A percentile compares a stretch with the other conserved stretches of the same genome.
Conservation (phyloP, 2,329 filamentous ascomycete genomes). For the Stachybotrys echinatus region DNA sequence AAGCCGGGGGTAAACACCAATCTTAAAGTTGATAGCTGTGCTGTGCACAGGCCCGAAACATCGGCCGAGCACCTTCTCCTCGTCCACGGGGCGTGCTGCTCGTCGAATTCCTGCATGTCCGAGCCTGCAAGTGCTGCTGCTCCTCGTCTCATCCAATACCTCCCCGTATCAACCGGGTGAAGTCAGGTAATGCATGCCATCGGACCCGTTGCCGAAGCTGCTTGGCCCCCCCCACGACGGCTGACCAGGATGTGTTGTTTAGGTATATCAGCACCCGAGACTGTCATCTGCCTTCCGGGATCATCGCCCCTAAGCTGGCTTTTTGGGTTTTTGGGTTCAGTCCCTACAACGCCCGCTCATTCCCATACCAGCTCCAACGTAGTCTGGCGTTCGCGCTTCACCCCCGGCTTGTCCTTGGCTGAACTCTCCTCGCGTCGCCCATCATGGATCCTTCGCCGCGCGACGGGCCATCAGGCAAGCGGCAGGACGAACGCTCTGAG, state of each 20-base stretch:
- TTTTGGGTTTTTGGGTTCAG: neutral
- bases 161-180: too few relatives aligned
- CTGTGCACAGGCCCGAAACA: too few relatives aligned
- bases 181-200: too few relatives aligned
- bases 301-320: neutral
- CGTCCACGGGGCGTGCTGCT: too few relatives aligned
- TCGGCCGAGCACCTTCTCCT: too few relatives aligned
- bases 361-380: neutral
- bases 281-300: neutral
- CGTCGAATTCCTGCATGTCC: neutral
- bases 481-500: constrained; percentile 28
- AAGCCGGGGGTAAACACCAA: neutral
- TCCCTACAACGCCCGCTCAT: neutral
- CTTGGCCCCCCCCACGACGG: neutral
- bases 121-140: neutral
- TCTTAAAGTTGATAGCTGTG: neutral
- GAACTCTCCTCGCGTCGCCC: constrained; percentile 3
- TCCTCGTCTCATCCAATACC: too few relatives aligned
- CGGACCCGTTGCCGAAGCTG: too few relatives aligned
- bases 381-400: neutral
- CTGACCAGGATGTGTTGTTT: neutral
- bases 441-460: constrained; percentile 39
- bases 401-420: neutral
- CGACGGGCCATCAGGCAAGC: constrained; percentile 29
- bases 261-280: neutral